Conservation (phyloP, 805 yeast species). For the Tetrapisispora phaffii region DNA sequence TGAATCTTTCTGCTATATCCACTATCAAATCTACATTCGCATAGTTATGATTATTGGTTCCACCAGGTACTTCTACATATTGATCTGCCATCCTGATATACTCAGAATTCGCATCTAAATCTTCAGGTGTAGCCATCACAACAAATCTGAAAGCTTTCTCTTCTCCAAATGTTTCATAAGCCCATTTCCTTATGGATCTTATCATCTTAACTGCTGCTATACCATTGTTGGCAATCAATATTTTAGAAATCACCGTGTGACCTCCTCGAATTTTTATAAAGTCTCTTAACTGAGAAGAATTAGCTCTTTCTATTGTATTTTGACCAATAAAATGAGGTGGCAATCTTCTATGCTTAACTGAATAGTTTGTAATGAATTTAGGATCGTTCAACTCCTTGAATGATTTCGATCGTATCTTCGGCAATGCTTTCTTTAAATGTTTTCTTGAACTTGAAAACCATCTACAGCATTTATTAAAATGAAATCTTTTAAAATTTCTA, state of each 20-base stretch:
- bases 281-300: slow-evolving; percentile 65
- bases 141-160: slow-evolving; percentile 89
- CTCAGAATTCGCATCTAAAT: slow-evolving; percentile 91
- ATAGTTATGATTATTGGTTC: slow-evolving; percentile 95
- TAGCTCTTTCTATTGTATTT: slow-evolving; percentile 66
- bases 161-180: slow-evolving; percentile 94
- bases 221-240: slow-evolving; percentile 95
- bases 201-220: slow-evolving; percentile 98
- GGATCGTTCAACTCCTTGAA: not conserved
- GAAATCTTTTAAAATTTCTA: not conserved
- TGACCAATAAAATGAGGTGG: slow-evolving; percentile 75
- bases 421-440: not conserved
- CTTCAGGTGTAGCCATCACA: slow-evolving; percentile 99
- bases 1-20: slow-evolving; percentile 92
- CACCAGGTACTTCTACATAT: slow-evolving; percentile 97
- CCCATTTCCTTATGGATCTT: slow-evolving; percentile 96
- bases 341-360: slow-evolving; percentile 34
- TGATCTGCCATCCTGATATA: slow-evolving; percentile 99
- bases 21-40: slow-evolving; percentile 97
- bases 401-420: slow-evolving; percentile 1
- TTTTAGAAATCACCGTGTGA: slow-evolving; percentile 84
- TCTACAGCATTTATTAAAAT: not conserved
- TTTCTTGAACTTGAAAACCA: not conserved
- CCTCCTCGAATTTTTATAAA: slow-evolving; percentile 83
- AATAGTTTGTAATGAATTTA: slow-evolving; percentile 27